phyloP scores from a whole-genome alignment of 2,329 filamentous ascomycete species.

The Penicillium janthinellum region DNA sequence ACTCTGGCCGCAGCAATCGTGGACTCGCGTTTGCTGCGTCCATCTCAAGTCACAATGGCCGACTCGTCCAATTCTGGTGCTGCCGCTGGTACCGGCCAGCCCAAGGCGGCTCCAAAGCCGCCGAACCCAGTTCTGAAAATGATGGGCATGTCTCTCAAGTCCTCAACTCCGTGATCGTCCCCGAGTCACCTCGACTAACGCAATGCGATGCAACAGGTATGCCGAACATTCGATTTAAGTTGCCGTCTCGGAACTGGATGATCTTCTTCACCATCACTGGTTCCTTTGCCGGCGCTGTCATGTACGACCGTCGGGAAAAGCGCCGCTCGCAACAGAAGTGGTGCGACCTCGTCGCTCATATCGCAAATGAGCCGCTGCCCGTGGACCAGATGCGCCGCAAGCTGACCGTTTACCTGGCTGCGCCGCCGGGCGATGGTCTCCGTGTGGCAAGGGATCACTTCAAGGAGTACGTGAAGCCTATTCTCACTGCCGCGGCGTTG shows the following conservation, averaged over 20 bases:
- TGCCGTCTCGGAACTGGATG: slow-evolving; percentile 96
- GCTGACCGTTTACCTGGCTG: slow-evolving; percentile 81
- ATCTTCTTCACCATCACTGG: slow-evolving; percentile 85
- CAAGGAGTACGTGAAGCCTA: slow-evolving; percentile 91
- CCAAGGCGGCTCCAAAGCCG: slow-evolving; percentile 44
- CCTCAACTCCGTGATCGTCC: background rate
- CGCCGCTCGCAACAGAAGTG: slow-evolving; percentile 82
- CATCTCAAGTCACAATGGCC: slow-evolving; percentile 34
- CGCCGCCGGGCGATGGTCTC: slow-evolving; percentile 83
- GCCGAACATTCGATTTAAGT: slow-evolving; percentile 76
- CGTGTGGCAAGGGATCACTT: slow-evolving; percentile 90
- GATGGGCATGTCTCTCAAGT: slow-evolving; percentile 54
- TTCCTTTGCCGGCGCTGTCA: slow-evolving; percentile 74
- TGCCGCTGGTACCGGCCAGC: slow-evolving; percentile 40
- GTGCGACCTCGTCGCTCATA: slow-evolving; percentile 79
- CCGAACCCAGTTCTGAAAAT: slow-evolving; percentile 74
- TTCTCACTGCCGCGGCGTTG: slow-evolving; percentile 83
- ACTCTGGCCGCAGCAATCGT: slow-evolving; percentile 2
- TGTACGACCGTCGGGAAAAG: slow-evolving; percentile 93
- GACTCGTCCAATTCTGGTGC: slow-evolving; percentile 40
- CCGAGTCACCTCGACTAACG: slow-evolving; percentile 13
- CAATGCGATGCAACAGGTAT: slow-evolving; percentile 58
- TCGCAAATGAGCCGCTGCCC: slow-evolving; percentile 74
- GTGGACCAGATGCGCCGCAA: slow-evolving; percentile 76
- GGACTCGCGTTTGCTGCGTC: background rate